Evolutionary conservation across 1,139 yeast genomes (phyloP).

Genomic region (Lodderomyces margitis): DNA sequence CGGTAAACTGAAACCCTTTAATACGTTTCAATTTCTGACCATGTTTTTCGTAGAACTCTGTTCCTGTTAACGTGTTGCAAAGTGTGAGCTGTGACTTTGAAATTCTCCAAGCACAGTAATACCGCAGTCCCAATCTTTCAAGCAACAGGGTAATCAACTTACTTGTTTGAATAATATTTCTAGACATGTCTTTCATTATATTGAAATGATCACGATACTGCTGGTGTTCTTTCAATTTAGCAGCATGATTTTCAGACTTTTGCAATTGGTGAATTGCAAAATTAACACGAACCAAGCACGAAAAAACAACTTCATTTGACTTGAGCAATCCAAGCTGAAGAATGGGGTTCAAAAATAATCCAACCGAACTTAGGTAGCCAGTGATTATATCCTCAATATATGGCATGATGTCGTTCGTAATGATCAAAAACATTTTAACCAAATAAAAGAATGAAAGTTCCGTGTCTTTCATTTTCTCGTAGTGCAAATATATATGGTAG

Average conservation of each 20-base stretch:
- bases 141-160: conserved; percentile 14
- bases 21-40: conserved; percentile 11
- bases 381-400: conserved; percentile 23
- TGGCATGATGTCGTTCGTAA: conserved; percentile 27
- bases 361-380: conserved; percentile 21
- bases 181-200: conserved; percentile 8
- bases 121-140: conserved; percentile 29
- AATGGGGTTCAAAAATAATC: conserved; percentile 26
- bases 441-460: conserved; percentile 26
- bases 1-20: conserved; percentile 15
- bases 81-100: conserved; percentile 28
- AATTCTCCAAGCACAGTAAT: conserved; percentile 52
- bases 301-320: conserved; percentile 23
- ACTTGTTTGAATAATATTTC: conserved; percentile 12
- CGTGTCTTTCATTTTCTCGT: conserved; percentile 24
- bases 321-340: conserved; percentile 21
- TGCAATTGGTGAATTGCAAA: conserved; percentile 18
- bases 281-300: conserved; percentile 25
- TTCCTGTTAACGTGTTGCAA: conserved; percentile 19
- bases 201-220: conserved; percentile 1
- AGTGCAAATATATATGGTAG: conserved; percentile 32
- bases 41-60: conserved; percentile 20
- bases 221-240: neutral
- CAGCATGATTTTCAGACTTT: conserved; percentile 3
- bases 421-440: conserved; percentile 24